Base-by-base conservation (phyloP, 371 early-diverging fungal species). In the Ordospora colligata region DNA sequence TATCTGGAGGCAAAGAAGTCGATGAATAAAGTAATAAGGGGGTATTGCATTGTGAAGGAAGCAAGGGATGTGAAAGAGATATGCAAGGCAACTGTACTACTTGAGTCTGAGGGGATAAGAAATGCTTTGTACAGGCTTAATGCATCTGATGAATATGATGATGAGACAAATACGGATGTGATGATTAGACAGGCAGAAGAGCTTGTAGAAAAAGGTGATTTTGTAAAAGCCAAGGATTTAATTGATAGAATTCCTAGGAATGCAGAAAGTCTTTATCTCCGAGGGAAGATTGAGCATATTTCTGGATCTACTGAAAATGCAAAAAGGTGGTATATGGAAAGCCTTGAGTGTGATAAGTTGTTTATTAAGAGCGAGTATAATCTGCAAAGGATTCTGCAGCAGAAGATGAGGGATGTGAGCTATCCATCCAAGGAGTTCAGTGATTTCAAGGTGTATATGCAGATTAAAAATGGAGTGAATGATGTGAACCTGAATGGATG, bases 221-320 rank as follows among this genome's bases (percentile, higher is more conserved):
- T 46, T 73, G 17, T 2, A 37, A 37, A 9, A 11, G 27, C 67
- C 47, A 32, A 10, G 0, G 58, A 58, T 6, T 4, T 67, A 32
- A 63, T 27, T 21, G 64, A 76, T 50, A 11, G 21, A 0, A 51
- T 52, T 23, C 25, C 32, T 12, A 27, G 32, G 21, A 50, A 11
- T n/a, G 64, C 77, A 47, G 64, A 71, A 23, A 46, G 75, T n/a
- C 25, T 65, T 10, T 80, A 80, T 65, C 32, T 76, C 17, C 67
- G 65, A 45, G 80, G 76, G 17, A 80, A 73, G 50, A 70, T 73
- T 23, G 53, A 72, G 17, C 80, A 80, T 52, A 19, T 65, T 22
- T 25, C 43, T 17, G 32, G 49, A 23, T 23, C 54, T 32, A 51
- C 63, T 54, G 69, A 73, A 21, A 37, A 45, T n/a, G 80, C 80